Conservation (phyloP, 2,329 filamentous ascomycete genomes). For the Meredithiella fracta region DNA sequence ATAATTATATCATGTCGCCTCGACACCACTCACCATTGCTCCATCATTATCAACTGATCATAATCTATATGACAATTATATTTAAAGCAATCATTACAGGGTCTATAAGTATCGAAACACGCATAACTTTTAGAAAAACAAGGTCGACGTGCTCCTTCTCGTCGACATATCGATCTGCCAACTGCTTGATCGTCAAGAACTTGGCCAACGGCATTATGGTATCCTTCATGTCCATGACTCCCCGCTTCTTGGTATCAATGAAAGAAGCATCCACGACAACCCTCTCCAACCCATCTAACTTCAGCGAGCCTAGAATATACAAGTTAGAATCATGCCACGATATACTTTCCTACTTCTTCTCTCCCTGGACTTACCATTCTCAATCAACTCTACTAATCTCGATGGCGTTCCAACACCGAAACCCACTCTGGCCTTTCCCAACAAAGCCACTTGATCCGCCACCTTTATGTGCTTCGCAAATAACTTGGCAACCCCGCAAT, state of each 20-base stretch:
- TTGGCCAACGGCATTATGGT: slow-evolving; percentile 65
- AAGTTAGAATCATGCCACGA: not conserved
- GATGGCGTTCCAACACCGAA: slow-evolving; percentile 84
- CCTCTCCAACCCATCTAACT: slow-evolving; percentile 52
- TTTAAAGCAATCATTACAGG: not conserved
- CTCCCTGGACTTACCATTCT: slow-evolving; percentile 44
- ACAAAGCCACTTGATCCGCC: slow-evolving; percentile 63
- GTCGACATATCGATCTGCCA: slow-evolving; percentile 52
- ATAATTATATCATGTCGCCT: too few species aligned
- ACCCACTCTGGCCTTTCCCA: slow-evolving; percentile 54
- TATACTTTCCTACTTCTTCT: not conserved
- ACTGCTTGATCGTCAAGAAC: slow-evolving; percentile 52
- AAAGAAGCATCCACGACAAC: slow-evolving; percentile 83
- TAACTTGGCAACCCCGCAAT: slow-evolving; percentile 67
- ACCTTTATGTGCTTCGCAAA: slow-evolving; percentile 99
- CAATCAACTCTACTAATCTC: slow-evolving; percentile 64
- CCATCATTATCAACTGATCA: too few species aligned
- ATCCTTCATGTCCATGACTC: slow-evolving; percentile 90
- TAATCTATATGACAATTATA: not conserved
- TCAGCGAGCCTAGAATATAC: slow-evolving; percentile 41
- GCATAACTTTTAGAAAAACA: slow-evolving; percentile 39
- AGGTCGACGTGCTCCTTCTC: slow-evolving; percentile 41
- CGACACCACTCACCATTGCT: too few species aligned
- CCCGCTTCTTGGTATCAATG: slow-evolving; percentile 86
- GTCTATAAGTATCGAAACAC: slow-evolving; percentile 1